Base-by-base conservation (phyloP, 2,329 filamentous ascomycete genomes). In the Stachybotrys echinatus region DNA sequence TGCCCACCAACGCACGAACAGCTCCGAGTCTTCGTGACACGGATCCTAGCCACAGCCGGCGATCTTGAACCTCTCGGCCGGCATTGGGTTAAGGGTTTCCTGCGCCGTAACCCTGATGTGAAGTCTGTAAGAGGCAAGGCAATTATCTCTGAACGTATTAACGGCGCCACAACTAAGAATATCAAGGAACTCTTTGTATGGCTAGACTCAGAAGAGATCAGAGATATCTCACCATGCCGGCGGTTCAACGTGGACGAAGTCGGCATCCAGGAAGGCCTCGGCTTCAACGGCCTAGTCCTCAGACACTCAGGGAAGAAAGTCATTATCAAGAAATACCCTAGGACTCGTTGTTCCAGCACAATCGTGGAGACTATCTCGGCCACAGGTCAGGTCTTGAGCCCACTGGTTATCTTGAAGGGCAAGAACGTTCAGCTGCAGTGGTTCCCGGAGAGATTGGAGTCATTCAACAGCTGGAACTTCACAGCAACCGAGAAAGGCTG, bases 371-470 rank as follows among this genome's bases (percentile, higher is more conserved):
- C 31, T 44, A 52, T 59, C 18, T 52, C 42, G 17, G 57, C 55
- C 5, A 46, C 17, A 22, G 50, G 54, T 12, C 20, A 23, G 20
- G 21, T 43, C 12, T 38, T 57, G 4, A 18, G 23, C 20, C 50
- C 51, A 12, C 48, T 60, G 10, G 53, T 62, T 31, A 61, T 61
- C 34, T 61, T 57, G 38, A 58, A 57, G 42, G 55, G 54, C 2
- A 48, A 54, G 47, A 48, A 18, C 20, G 50, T 61, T 5, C 45
- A 58, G 50, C 39, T 52, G 8, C 42, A 54, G 27, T 59, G 45
- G 54, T 60, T 59, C 52, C 49, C 47, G 27, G 5, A 22, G 10
- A 43, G 55, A 18, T 37, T 51, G 2, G 42, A 21, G n/a, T 52
- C 49, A 42, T 47, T 50, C 17, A 14, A n/a, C 12, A 19, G 46